Evolutionary conservation across 345 rosid species (phyloP).

Genomic region (Moringa oleifera): DNA sequence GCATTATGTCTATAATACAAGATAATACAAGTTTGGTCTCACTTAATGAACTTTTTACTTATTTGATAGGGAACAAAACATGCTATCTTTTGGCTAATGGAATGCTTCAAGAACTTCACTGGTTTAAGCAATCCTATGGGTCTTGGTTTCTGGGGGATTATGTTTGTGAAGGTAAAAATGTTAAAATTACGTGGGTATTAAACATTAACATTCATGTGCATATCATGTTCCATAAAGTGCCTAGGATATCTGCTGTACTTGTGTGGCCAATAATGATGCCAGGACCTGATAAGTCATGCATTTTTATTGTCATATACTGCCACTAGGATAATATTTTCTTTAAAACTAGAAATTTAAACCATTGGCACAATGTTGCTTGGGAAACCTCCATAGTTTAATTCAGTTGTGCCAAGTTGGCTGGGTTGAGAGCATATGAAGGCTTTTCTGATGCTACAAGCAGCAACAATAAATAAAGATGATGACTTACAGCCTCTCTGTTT

Average conservation of each 20-base stretch:
- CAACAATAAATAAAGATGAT: background rate
- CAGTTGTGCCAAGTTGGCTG: background rate
- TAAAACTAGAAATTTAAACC: no score
- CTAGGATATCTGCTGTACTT: no score
- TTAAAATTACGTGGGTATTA: background rate
- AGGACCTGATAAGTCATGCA: no score
- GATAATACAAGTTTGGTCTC: background rate
- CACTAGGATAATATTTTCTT: no score
- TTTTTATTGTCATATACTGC: no score
- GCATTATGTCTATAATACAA: no score
- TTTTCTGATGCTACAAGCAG: no score
- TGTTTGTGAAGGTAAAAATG: conserved; percentile 59
- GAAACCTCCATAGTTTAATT: background rate
- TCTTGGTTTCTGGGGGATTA: conserved; percentile 95
- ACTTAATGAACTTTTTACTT: background rate
- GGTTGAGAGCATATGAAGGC: background rate
- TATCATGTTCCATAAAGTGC: background rate
- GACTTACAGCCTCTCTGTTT: no score
- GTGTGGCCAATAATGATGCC: no score
- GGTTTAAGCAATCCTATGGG: conserved; percentile 77
- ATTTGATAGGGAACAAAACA: conserved; percentile 40
- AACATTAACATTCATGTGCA: background rate
- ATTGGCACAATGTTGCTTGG: no score
- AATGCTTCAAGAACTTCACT: conserved; percentile 71
- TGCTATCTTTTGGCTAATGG: conserved; percentile 52